Evolutionary conservation across 257 asterid genomes (phyloP), one percentile per base, ranked within the genome.

Genomic region (Capsicum pubescens): DNA sequence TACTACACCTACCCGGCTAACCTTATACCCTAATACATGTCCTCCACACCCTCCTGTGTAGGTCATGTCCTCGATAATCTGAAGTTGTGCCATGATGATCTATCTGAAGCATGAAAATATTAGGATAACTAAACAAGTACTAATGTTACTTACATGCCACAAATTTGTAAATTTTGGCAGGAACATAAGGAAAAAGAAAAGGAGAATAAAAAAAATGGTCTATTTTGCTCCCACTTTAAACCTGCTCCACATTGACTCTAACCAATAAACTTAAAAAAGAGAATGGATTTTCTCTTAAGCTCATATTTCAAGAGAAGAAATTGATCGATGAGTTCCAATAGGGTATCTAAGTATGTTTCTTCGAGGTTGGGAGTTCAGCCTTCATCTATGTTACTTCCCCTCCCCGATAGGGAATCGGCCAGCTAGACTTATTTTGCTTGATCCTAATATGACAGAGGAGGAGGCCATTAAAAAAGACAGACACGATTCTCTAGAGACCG

Each of bases 271-370:
- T n/a, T 35, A 32, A 14, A 67, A 67, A 57, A 66, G 35, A 3
- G 3, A 3, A 67, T 32, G 35, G 74, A 9, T 32, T 67, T 35
- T 67, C 35, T n/a, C 13, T 11, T 36, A 67, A 35, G 50, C 48
- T 35, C 74, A 61, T 4, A 61, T 61, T 67, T 32, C 48, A 67
- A 32, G 4, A 67, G 74, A 67, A 67, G 10, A 67, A 67, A 11
- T 48, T 67, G 46, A 67, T 35, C 3, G 74, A 67, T 67, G 50
- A 67, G 74, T 67, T 35, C 74, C 74, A 67, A 35, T 35, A 67
- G 39, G n/a, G n/a, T n/a, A n/a, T n/a, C n/a, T n/a, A n/a, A n/a
- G n/a, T n/a, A n/a, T n/a, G n/a, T n/a, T n/a, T n/a, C n/a, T n/a
- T n/a, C n/a, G n/a, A n/a, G n/a, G n/a, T n/a, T n/a, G n/a, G n/a